phyloP scores from a whole-genome alignment of 2,329 filamentous ascomycete species.

The Colletotrichum magnum region DNA sequence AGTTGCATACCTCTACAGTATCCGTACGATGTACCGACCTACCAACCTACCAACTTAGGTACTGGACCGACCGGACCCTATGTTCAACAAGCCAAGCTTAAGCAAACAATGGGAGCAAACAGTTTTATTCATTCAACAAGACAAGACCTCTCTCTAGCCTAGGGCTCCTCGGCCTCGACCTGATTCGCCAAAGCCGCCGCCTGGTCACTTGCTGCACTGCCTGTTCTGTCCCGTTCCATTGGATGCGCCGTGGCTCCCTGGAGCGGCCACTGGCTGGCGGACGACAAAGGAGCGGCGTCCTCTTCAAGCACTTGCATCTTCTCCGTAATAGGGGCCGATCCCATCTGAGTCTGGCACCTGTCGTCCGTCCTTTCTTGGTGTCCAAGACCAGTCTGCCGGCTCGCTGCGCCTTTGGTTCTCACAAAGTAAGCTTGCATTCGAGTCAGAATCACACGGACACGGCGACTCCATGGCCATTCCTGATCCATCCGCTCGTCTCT shows the following conservation, averaged over 20 bases:
- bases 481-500: slow-evolving; percentile 14
- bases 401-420: slow-evolving; percentile 5
- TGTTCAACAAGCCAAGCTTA: slow-evolving; percentile 3
- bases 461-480: slow-evolving; percentile 26
- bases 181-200: slow-evolving; percentile 1
- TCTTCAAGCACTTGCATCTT: slow-evolving; percentile 13
- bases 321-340: slow-evolving; percentile 20
- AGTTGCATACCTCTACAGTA: no score
- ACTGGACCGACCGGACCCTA: not conserved
- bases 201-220: not conserved
- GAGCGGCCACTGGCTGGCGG: not conserved
- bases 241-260: not conserved
- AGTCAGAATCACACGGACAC: slow-evolving; percentile 9
- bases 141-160: no score
- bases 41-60: not conserved
- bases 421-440: not conserved
- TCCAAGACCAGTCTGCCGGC: not conserved
- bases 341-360: slow-evolving; percentile 14
- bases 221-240: not conserved
- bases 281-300: slow-evolving; percentile 23
- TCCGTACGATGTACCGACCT: not conserved
- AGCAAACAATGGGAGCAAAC: slow-evolving; percentile 30
- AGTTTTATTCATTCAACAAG: not conserved
- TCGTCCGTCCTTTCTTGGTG: slow-evolving; percentile 19
- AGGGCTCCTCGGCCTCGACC: not conserved